A percentile compares a stretch with the other conserved stretches of the same genome.
Evolutionary conservation across 1,284 basidiomycete species (phyloP).

Genomic region (Ustilago sp.): DNA sequence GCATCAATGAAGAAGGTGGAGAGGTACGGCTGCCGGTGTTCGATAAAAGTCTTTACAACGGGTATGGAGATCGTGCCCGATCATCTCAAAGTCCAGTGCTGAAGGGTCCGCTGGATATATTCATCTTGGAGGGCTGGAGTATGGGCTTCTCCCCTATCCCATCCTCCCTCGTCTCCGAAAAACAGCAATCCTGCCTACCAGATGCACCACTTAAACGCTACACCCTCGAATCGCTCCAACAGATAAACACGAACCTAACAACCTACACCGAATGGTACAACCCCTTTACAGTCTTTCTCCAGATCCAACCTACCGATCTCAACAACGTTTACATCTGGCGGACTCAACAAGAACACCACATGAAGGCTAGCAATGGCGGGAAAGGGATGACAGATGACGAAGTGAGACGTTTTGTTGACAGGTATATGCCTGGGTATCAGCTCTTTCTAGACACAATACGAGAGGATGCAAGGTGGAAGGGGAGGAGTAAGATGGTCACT

Average conservation of each 20-base stretch:
- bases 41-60: constrained; percentile 41
- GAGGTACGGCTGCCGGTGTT: constrained; percentile 29
- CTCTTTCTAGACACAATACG: constrained; percentile 38
- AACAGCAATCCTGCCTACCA: neutral
- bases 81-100: constrained; percentile 15
- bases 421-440: constrained; percentile 72
- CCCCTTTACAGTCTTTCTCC: constrained; percentile 40
- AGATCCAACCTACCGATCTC: constrained; percentile 37
- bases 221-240: constrained; percentile 21
- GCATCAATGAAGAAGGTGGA: constrained; percentile 19
- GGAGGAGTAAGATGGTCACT: constrained; percentile 37
- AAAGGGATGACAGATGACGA: constrained; percentile 39
- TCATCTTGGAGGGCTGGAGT: constrained; percentile 50
- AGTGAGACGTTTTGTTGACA: constrained; percentile 43
- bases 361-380: constrained; percentile 47
- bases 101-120: constrained; percentile 27
- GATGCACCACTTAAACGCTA: constrained; percentile 25
- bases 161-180: constrained; percentile 11
- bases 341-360: constrained; percentile 44
- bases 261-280: constrained; percentile 33
- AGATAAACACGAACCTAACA: constrained; percentile 38
- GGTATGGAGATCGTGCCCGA: constrained; percentile 35
- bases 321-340: constrained; percentile 47
- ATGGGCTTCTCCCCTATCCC: constrained; percentile 45
- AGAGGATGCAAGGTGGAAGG: constrained; percentile 34